Percentiles rank a stretch among this genome's conserved stretches.
phyloP scores from a whole-genome alignment of 2,329 filamentous ascomycete genomes.

The Davidsoniella australis region DNA sequence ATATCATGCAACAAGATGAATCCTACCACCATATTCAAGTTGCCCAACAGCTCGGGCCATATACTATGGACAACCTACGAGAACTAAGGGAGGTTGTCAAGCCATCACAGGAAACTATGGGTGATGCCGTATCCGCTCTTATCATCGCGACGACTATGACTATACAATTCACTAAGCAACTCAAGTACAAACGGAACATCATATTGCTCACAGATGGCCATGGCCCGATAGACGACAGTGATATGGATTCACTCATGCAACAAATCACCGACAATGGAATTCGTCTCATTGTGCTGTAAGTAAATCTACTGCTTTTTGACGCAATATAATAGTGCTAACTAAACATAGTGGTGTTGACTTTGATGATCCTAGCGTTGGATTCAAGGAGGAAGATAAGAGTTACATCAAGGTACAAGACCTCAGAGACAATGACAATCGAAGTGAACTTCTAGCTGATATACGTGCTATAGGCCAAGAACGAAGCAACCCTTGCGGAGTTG shows the following conservation, averaged over 20 bases:
- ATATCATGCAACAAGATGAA: constrained; percentile 48
- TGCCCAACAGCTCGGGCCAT: constrained; percentile 46
- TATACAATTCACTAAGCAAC: constrained; percentile 55
- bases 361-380: constrained; percentile 75
- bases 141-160: constrained; percentile 83
- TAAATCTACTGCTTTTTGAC: constrained; percentile 13
- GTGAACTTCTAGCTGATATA: background rate
- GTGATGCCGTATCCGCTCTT: constrained; percentile 78
- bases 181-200: constrained; percentile 68
- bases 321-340: background rate
- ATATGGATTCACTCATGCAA: constrained; percentile 48
- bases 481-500: constrained; percentile 49
- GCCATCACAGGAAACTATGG: constrained; percentile 48
- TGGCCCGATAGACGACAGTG: constrained; percentile 45
- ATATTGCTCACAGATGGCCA: constrained; percentile 72
- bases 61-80: constrained; percentile 51
- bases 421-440: background rate
- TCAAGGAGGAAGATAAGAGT: constrained; percentile 80
- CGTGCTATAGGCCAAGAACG: constrained; percentile 38
- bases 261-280: constrained; percentile 65
- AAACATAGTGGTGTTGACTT: constrained; percentile 66
- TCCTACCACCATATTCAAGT: constrained; percentile 72
- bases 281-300: constrained; percentile 61
- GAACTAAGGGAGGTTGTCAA: constrained; percentile 45
- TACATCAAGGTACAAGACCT: constrained; percentile 38